These are phyloP conservation scores for Eurotiales sp. DNA, from an alignment of 2,329 filamentous ascomycete species.

Conservation along the genomic window DNA sequence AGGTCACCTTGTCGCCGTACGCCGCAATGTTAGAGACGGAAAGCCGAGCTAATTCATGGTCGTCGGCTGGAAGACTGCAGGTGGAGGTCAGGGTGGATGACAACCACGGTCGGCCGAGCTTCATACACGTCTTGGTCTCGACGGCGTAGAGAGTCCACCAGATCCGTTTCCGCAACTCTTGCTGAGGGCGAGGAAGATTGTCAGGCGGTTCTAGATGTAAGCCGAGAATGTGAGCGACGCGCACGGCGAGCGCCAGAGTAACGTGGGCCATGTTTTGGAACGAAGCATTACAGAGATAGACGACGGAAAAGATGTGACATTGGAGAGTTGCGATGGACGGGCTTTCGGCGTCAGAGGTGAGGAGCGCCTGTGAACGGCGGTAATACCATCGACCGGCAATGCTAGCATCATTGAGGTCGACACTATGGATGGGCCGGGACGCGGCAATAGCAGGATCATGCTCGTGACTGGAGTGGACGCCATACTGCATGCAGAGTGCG, in stretches of 20 bases:
- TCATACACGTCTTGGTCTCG: constrained; percentile 47
- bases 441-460: constrained; percentile 12
- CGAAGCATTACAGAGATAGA: constrained; percentile 48
- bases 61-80: constrained; percentile 37
- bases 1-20: constrained; percentile 33
- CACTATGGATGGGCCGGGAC: no score
- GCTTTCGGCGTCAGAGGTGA: constrained; percentile 46
- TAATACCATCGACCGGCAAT: constrained; percentile 48
- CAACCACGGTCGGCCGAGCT: constrained; percentile 47
- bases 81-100: constrained; percentile 30
- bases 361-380: constrained; percentile 43
- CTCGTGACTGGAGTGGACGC: constrained; percentile 24
- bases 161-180: constrained; percentile 47
- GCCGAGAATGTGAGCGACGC: constrained; percentile 47
- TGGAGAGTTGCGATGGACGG: constrained; percentile 49
- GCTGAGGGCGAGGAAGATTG: constrained; percentile 28
- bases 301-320: constrained; percentile 42
- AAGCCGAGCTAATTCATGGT: constrained; percentile 25
- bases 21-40: constrained; percentile 31
- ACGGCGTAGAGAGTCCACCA: constrained; percentile 53
- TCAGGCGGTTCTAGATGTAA: constrained; percentile 46
- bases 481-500: constrained; percentile 51
- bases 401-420: constrained; percentile 33
- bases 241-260: constrained; percentile 38
- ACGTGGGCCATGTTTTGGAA: constrained; percentile 49